Evolutionary conservation across 495 filamentous ascomycete genomes (phyloP).

Genomic region (Daldinia vernicosa): DNA sequence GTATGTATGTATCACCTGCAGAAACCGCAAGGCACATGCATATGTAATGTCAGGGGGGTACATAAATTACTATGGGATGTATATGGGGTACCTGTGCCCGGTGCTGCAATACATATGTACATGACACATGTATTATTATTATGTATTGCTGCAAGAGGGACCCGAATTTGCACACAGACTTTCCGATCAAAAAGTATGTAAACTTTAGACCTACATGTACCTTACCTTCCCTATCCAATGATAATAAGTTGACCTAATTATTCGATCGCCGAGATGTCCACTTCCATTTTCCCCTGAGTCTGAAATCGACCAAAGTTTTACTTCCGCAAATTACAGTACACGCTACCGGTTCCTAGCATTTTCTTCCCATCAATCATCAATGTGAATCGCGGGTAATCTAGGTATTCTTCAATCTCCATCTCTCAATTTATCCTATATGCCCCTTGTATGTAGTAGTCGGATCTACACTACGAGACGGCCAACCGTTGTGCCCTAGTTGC

Average conservation of each 20-base stretch:
- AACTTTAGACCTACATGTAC: slow-evolving; percentile 25
- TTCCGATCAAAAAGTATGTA: slow-evolving; percentile 36
- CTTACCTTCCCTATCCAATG: slow-evolving; percentile 33
- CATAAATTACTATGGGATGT: too few species aligned
- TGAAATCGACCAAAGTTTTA: slow-evolving; percentile 12
- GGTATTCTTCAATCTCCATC: not conserved
- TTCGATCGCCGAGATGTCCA: slow-evolving; percentile 36
- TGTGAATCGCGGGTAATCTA: slow-evolving; percentile 8
- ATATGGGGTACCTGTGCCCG: not conserved
- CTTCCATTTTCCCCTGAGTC: slow-evolving; percentile 38
- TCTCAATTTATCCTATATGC: slow-evolving; percentile 21
- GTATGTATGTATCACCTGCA: slow-evolving; percentile 25
- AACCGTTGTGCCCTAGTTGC: slow-evolving; percentile 3
- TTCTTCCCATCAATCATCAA: slow-evolving; percentile 14
- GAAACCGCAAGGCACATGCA: slow-evolving; percentile 23
- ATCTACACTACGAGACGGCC: slow-evolving; percentile 20
- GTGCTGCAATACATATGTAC: slow-evolving; percentile 19
- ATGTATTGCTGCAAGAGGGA: slow-evolving; percentile 10
- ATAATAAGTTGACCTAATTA: slow-evolving; percentile 33
- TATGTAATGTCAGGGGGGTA: not conserved
- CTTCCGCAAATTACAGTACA: slow-evolving; percentile 13
- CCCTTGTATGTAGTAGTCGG: slow-evolving; percentile 7
- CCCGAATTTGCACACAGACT: slow-evolving; percentile 27
- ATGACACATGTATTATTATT: slow-evolving; percentile 20
- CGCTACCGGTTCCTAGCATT: slow-evolving; percentile 5